Conservation (phyloP, 2,329 filamentous ascomycete species). For the Nemania serpens region DNA sequence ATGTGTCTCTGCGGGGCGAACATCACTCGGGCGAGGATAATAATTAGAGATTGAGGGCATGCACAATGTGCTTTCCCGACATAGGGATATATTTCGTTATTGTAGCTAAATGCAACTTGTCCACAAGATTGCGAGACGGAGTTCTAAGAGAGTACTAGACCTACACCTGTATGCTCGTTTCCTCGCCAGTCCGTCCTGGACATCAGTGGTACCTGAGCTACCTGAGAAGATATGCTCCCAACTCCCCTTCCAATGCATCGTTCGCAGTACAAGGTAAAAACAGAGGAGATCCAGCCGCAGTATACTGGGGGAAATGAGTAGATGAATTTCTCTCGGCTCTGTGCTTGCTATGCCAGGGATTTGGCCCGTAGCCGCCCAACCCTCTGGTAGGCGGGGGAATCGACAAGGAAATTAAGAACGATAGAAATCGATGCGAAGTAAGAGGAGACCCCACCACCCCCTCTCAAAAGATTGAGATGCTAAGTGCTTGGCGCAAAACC, state of each 20-base stretch:
- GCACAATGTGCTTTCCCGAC: conserved; percentile 3
- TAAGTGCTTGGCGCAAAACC: conserved; percentile 16
- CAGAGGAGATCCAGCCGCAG: conserved; percentile 23
- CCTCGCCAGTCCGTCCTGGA: conserved; percentile 1
- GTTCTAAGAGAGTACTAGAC: conserved; percentile 9
- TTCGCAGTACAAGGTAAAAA: conserved; percentile 23
- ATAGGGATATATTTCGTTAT: conserved; percentile 8
- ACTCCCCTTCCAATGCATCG: conserved; percentile 28
- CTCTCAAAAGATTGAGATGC: conserved; percentile 17
- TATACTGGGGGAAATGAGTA: conserved; percentile 27
- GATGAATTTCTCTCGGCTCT: conserved; percentile 22
- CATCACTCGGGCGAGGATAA: conserved; percentile 2
- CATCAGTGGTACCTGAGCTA: conserved; percentile 8
- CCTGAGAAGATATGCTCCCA: conserved; percentile 15
- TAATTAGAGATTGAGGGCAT: neutral
- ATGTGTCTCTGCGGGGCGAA: neutral
- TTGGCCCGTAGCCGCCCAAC: conserved; percentile 3
- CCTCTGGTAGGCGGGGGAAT: neutral
- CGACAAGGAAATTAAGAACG: conserved; percentile 23
- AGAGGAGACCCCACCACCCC: neutral
- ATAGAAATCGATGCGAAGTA: conserved; percentile 17
- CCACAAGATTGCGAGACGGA: conserved; percentile 1
- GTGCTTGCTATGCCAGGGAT: conserved; percentile 16
- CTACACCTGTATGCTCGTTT: conserved; percentile 1
- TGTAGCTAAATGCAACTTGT: conserved; percentile 20